These are phyloP conservation scores for Phyllosticta capitalensis DNA, from an alignment of 2,329 filamentous ascomycete species.

Conservation along the genomic window DNA sequence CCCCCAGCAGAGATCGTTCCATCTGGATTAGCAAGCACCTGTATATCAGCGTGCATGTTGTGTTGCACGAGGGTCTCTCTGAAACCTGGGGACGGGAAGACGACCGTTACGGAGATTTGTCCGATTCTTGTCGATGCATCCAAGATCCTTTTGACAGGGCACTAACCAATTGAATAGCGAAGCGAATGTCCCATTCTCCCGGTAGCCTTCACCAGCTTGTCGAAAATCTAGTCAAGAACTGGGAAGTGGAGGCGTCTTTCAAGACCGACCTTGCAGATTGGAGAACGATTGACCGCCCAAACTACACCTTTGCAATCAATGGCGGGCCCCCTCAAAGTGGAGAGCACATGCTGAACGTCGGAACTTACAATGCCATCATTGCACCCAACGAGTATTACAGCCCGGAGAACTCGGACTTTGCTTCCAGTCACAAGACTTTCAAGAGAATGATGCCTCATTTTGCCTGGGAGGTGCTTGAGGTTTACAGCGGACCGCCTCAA, in stretches of 20 bases:
- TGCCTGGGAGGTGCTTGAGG: slow-evolving; percentile 61
- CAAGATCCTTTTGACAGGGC: neutral
- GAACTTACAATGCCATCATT: slow-evolving; percentile 62
- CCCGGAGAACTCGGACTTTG: slow-evolving; percentile 52
- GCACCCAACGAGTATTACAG: slow-evolving; percentile 55
- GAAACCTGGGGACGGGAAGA: no score
- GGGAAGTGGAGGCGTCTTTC: slow-evolving; percentile 63
- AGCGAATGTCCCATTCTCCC: slow-evolving; percentile 45
- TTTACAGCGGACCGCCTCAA: slow-evolving; percentile 54
- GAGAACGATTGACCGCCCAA: slow-evolving; percentile 52
- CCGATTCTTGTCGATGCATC: neutral
- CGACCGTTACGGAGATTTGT: neutral
- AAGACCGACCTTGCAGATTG: slow-evolving; percentile 53
- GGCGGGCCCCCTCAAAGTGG: slow-evolving; percentile 47
- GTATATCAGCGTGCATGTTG: neutral
- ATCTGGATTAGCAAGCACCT: neutral
- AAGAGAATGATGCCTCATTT: slow-evolving; percentile 66
- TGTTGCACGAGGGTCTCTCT: neutral
- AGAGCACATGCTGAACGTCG: slow-evolving; percentile 57
- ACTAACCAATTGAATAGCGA: slow-evolving; percentile 36
- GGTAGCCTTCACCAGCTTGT: slow-evolving; percentile 51
- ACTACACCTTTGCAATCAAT: slow-evolving; percentile 57
- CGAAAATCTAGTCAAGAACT: slow-evolving; percentile 63
- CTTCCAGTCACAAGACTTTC: slow-evolving; percentile 58
- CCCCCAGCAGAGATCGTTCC: neutral